Evolutionary conservation across 768 basidiomycete genomes (phyloP).

Genomic region (Suillus sp.): DNA sequence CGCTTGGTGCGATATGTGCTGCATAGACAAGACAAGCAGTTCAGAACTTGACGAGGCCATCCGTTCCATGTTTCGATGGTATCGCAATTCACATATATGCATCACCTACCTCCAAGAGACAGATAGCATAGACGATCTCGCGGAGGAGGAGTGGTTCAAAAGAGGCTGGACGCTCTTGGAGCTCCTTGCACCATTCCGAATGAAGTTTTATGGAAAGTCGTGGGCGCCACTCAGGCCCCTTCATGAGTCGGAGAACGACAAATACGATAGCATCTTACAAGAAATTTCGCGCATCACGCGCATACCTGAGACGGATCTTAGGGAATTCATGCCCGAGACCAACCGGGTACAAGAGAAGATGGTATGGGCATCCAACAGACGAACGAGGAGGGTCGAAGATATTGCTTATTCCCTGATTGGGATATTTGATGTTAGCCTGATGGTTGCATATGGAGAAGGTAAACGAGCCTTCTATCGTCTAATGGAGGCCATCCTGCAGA

Average conservation of each 20-base stretch:
- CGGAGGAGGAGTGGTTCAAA: constrained; percentile 14
- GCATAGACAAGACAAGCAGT: constrained; percentile 23
- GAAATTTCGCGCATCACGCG: constrained; percentile 6
- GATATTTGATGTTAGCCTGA: constrained; percentile 26
- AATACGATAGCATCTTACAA: constrained; percentile 3
- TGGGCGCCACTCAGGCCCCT: constrained; percentile 11
- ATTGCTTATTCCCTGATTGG: constrained; percentile 32
- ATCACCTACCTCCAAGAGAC: constrained; percentile 15
- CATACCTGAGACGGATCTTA: constrained; percentile 6
- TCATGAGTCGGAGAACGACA: constrained; percentile 6
- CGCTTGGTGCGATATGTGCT: constrained; percentile 21
- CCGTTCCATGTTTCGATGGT: constrained; percentile 18
- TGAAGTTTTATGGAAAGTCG: constrained; percentile 12
- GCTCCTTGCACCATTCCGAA: constrained; percentile 8
- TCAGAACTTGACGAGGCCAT: constrained; percentile 20
- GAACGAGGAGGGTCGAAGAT: constrained; percentile 33
- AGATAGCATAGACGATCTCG: constrained; percentile 5
- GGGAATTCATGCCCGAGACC: background rate
- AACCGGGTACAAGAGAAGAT: constrained; percentile 25
- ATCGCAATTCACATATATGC: constrained; percentile 16
- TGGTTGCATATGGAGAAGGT: constrained; percentile 35
- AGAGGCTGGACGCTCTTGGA: constrained; percentile 15
- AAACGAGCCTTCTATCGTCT: constrained; percentile 31
- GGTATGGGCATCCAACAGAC: constrained; percentile 33
- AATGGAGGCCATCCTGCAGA: constrained; percentile 21